Base-by-base conservation (phyloP, 1,284 basidiomycete species). In the Flammula alnicola region DNA sequence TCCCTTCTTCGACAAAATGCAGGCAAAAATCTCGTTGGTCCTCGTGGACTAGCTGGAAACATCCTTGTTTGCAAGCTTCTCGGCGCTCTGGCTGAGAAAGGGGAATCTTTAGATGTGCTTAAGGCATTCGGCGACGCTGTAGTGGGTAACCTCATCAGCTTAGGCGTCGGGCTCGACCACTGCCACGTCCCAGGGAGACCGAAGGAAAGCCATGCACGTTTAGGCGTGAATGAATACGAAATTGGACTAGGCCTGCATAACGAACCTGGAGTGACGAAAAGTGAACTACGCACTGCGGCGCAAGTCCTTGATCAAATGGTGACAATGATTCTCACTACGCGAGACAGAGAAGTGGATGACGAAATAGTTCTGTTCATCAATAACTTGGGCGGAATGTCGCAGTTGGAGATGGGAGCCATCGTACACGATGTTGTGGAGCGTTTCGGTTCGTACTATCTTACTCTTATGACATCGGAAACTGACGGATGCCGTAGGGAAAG, bases 11-110 rank as follows among this genome's bases (percentile, higher is more conserved):
- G 30, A 3, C 48, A 47, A 6, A 49, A 50, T 9, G 23, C 47
- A 1, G n/a, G 29, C 12, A 44, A 51, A 11, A 37, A 49, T 58
- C 71, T 79, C 11, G 79, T 81, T 2, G 82, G 81, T 3, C 70
- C 79, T 7, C 64, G 83, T 51, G 83, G 83, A 17, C 69, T 87
- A 3, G 83, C 78, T 0, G 84, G 82, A 3, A 88, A 85, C 27
- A 79, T 86, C 10, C 66, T 88, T 11, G 82, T 86, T 2, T 88
- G 86, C 70, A 89, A 90, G 68, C 67, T 86, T 16, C 77, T 86
- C 0, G 81, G 83, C 2, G 81, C 78, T 2, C 65, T 80, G 1
- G 80, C 82, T 0, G 76, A 77, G 17, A 58, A 69, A 31, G 81
- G 81, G 3, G 74, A 65, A 0, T 56, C 63, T 3, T 59, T 87